Base-by-base conservation (phyloP, 73 alveolate genomes). In the Loxodes magnus region DNA sequence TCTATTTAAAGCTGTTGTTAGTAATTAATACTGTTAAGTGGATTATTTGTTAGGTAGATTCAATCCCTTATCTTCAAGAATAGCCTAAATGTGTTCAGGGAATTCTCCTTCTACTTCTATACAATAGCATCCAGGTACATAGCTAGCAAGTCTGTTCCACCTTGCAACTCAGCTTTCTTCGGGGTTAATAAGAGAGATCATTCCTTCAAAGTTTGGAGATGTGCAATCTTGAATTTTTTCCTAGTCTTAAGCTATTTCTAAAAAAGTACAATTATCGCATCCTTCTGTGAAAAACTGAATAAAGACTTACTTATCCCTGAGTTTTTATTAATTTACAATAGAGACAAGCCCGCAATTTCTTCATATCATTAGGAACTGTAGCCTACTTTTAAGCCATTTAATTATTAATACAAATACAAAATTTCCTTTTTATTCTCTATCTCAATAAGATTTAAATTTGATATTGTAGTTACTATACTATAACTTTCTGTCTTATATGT, bases 261-360 rank as follows among this genome's bases (percentile, higher is more conserved):
- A 3, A 10, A 12, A 20, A 25, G 22, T 19, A 33, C 81, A 67
- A 60, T 67, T 67, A 9, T 67, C 70, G 31, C 81, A 67, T 12
- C 81, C 78, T 24, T 67, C 81, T 26, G 56, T 67, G 27, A 23
- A 24, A 56, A 56, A 67, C 21, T 67, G 81, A 16, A n/a, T n/a
- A n/a, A n/a, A n/a, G n/a, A n/a, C n/a, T n/a, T n/a, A n/a, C n/a
- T n/a, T n/a, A n/a, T n/a, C 28, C 35, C 6, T 39, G 43, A 17
- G 81, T 54, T 61, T 67, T 67, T n/a, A 67, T 35, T 4, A 67
- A 36, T 33, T 44, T 49, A 41, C 81, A 67, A 5, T 42, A 51
- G 5, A 27, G 21, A 67, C 81, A 67, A 28, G 78, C 81, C 59
- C 77, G n/a, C n/a, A n/a, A n/a, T n/a, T n/a, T n/a, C n/a, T n/a